A percentile compares a stretch with the other conserved stretches of the same genome.
These are phyloP conservation scores for Gossypioides kirkii DNA, from an alignment of 345 rosid species.

Conservation along the genomic window DNA sequence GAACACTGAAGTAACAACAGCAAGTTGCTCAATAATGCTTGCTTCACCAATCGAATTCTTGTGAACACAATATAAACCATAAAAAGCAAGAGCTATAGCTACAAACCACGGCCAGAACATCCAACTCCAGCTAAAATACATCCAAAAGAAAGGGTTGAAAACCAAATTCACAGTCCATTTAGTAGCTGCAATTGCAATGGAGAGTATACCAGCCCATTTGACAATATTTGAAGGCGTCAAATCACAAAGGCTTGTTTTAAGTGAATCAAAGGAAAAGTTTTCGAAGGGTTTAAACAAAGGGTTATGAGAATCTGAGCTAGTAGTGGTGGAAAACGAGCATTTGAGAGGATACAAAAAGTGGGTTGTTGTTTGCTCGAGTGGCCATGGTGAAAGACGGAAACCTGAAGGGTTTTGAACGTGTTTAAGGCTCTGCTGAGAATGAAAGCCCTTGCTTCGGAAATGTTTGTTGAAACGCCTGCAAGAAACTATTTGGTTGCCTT, in stretches of 20 bases:
- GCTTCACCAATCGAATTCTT: constrained; percentile 64
- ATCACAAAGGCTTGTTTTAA: constrained; percentile 31
- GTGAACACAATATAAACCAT: constrained; percentile 56
- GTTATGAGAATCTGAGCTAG: constrained; percentile 32
- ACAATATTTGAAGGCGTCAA: constrained; percentile 47
- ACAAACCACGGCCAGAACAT: constrained; percentile 89
- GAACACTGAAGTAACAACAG: constrained; percentile 58
- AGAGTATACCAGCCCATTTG: constrained; percentile 52
- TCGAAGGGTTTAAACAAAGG: constrained; percentile 40
- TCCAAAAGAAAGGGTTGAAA: constrained; percentile 76
- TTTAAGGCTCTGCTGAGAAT: constrained; percentile 16
- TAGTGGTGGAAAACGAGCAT: constrained; percentile 47
- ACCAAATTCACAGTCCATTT: constrained; percentile 50
- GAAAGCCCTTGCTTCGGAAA: constrained; percentile 19
- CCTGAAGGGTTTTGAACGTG: constrained; percentile 19
- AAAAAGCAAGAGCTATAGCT: constrained; percentile 51
- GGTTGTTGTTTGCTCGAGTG: constrained; percentile 16
- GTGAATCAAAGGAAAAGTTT: constrained; percentile 35
- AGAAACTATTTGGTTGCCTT: constrained; percentile 27
- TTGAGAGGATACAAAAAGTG: constrained; percentile 29
- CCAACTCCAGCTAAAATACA: constrained; percentile 94
- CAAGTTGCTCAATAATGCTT: constrained; percentile 67
- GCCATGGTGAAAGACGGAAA: constrained; percentile 12
- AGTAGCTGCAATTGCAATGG: constrained; percentile 46
- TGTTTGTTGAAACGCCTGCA: constrained; percentile 67